A percentile compares a stretch with the other conserved stretches of the same genome.
phyloP scores from a whole-genome alignment of 352 stramenopile genomes.

The Pythium pyrilobum region DNA sequence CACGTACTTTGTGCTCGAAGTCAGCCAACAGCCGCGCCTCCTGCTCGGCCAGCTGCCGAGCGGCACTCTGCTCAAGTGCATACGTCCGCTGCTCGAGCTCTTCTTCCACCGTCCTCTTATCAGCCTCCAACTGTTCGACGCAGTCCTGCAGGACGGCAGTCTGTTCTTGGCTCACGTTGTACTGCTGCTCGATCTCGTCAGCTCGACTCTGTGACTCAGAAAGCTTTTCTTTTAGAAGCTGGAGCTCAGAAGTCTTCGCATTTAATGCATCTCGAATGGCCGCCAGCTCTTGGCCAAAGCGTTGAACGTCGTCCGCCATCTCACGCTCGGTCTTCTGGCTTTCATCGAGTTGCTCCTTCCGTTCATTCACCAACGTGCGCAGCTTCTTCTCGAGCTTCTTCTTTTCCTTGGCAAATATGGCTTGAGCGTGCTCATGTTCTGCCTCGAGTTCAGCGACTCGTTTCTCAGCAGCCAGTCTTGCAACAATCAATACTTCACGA shows the following conservation, averaged over 20 bases:
- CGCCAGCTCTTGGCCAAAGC: constrained; percentile 2
- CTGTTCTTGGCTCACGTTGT: constrained; percentile 4
- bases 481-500: neutral
- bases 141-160: constrained; percentile 13
- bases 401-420: constrained; percentile 30
- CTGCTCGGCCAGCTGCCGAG: constrained; percentile 23
- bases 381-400: constrained; percentile 52
- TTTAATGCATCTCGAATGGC: neutral
- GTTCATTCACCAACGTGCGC: constrained; percentile 26
- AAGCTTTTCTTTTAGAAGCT: neutral
- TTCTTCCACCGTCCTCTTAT: constrained; percentile 4
- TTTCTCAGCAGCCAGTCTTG: neutral
- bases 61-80: constrained; percentile 29
- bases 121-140: constrained; percentile 5
- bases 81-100: constrained; percentile 16
- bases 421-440: neutral
- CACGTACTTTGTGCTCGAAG: constrained; percentile 26
- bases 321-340: constrained; percentile 5
- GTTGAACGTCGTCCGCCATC: constrained; percentile 15
- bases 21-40: constrained; percentile 35
- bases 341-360: constrained; percentile 19
- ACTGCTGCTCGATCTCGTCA: neutral
- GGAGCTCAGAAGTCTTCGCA: neutral
- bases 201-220: neutral
- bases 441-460: neutral